Evolutionary conservation across 306 rosid species (phyloP).

Genomic region (Cucumis melo): DNA sequence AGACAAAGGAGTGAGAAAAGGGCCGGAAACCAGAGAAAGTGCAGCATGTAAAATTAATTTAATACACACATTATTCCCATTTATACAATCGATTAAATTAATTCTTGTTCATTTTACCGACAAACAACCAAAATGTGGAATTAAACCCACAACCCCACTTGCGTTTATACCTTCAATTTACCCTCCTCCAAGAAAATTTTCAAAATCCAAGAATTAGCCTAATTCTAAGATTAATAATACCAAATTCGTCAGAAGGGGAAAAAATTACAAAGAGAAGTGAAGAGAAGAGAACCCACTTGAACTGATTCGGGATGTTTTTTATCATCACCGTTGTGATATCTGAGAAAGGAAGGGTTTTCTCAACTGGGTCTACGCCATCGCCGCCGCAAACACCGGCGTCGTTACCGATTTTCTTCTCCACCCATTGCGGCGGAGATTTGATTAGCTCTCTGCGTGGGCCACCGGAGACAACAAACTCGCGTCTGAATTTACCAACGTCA

Average conservation of each 20-base stretch:
- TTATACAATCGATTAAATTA: neutral
- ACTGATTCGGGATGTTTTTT: constrained; percentile 21
- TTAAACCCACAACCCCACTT: neutral
- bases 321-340: constrained; percentile 15
- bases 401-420: neutral
- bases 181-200: neutral
- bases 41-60: neutral
- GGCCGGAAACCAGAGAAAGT: neutral
- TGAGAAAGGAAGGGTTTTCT: neutral
- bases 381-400: neutral
- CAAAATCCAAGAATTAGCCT: neutral
- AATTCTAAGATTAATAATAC: neutral
- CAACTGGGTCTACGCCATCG: neutral
- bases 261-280: neutral
- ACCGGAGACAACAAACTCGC: neutral
- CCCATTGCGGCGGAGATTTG: neutral
- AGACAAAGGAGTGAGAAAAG: neutral
- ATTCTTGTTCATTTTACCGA: neutral
- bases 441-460: neutral
- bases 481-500: neutral
- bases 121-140: neutral
- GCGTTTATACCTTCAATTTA: neutral
- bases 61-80: neutral
- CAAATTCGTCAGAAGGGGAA: neutral
- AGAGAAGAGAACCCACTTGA: constrained; percentile 1